A percentile compares a stretch with the other conserved stretches of the same genome.
Evolutionary conservation across 2,329 filamentous ascomycete species (phyloP).

Genomic region (Alternaria infectoria): DNA sequence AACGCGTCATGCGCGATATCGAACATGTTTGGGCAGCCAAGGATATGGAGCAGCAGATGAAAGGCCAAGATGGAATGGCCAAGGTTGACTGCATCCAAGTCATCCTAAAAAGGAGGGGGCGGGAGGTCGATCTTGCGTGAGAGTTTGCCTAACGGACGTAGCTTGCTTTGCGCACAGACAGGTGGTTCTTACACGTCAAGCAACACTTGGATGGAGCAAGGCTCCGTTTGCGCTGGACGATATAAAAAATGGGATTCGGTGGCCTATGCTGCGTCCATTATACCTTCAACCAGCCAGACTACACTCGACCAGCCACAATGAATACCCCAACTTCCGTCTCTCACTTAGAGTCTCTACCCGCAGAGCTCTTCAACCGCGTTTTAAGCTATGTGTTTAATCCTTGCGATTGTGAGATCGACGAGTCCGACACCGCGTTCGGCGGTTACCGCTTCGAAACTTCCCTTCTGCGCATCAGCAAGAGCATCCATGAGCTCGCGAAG

Average conservation of each 20-base stretch:
- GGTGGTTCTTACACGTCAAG: too few relatives aligned
- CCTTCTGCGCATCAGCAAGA: neutral
- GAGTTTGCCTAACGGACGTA: neutral
- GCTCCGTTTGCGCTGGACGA: too few relatives aligned
- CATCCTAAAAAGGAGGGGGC: conserved; percentile 29
- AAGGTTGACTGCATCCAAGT: conserved; percentile 44
- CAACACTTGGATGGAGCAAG: too few relatives aligned
- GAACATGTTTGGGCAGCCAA: conserved; percentile 40
- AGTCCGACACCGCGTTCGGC: neutral
- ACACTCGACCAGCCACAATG: neutral
- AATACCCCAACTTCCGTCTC: neutral
- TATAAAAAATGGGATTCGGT: too few relatives aligned
- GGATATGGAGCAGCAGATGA: conserved; percentile 29
- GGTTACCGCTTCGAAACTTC: neutral
- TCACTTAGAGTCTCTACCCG: neutral
- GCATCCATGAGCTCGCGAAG: neutral
- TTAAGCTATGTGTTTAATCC: neutral
- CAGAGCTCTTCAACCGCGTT: neutral
- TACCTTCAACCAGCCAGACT: neutral
- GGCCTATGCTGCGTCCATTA: neutral
- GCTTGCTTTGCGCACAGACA: too few relatives aligned
- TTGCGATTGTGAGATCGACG: neutral
- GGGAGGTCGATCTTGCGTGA: conserved; percentile 40
- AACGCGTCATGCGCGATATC: conserved; percentile 34
- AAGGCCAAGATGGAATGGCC: conserved; percentile 31